Conservation (phyloP, 2,329 filamentous ascomycete genomes). For the Pseudogymnoascus sp. region DNA sequence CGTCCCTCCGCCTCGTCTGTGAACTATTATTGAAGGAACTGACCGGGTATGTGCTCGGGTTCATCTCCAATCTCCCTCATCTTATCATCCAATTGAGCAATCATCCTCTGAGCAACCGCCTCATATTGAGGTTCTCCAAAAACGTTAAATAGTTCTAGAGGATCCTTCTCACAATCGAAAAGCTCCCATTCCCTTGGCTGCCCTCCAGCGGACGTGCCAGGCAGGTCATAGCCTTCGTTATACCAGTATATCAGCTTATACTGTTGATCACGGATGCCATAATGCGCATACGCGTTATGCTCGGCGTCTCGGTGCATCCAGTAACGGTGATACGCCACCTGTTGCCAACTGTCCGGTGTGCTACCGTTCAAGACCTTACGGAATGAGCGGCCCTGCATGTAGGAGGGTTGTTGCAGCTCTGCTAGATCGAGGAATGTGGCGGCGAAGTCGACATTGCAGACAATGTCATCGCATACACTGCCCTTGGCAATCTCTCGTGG, state of each 20-base stretch:
- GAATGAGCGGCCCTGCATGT: constrained; percentile 47
- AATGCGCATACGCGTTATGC: constrained; percentile 45
- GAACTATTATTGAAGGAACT: not conserved
- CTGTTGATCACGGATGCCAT: constrained; percentile 43
- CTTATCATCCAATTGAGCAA: constrained; percentile 37
- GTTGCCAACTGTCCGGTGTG: constrained; percentile 40
- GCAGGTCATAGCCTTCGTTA: constrained; percentile 40
- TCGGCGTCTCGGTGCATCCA: constrained; percentile 49
- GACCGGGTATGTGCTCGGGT: constrained; percentile 25
- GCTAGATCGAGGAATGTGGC: constrained; percentile 43
- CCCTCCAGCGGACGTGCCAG: constrained; percentile 36
- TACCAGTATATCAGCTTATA: constrained; percentile 54
- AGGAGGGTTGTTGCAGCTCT: constrained; percentile 34
- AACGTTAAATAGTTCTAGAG: constrained; percentile 42
- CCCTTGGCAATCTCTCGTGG: constrained; percentile 35
- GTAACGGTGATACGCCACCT: constrained; percentile 48
- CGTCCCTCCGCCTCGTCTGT: not conserved
- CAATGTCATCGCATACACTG: constrained; percentile 39
- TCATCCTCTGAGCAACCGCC: constrained; percentile 36
- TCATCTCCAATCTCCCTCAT: constrained; percentile 47
- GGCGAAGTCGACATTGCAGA: constrained; percentile 49
- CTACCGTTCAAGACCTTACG: constrained; percentile 30
- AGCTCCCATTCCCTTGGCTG: constrained; percentile 46
- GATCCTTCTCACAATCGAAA: constrained; percentile 45
- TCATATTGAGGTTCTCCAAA: constrained; percentile 35